phyloP scores from a whole-genome alignment of 768 basidiomycete species.

The Chlorophyllum brunneum region DNA sequence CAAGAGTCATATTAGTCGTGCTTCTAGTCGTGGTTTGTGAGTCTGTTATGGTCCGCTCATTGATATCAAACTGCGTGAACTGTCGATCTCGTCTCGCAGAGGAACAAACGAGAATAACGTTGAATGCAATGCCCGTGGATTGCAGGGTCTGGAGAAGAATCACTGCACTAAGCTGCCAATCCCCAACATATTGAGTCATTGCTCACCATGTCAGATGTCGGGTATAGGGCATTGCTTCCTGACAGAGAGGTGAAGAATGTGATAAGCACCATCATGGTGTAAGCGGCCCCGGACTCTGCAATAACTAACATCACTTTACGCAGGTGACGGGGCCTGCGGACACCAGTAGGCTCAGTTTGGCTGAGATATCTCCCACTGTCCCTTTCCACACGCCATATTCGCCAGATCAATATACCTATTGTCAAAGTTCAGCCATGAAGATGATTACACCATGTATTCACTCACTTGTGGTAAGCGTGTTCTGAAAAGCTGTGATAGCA shows the following conservation, averaged over 20 bases:
- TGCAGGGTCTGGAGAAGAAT: neutral
- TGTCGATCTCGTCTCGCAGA: neutral
- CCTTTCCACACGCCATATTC: no score
- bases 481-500: neutral
- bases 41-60: no score
- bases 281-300: neutral
- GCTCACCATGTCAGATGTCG: neutral
- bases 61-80: neutral
- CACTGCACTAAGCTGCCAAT: no score
- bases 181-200: no score
- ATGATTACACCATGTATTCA: neutral
- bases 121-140: slow-evolving; percentile 1
- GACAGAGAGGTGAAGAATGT: neutral
- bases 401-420: neutral
- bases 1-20: no score
- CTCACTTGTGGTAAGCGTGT: neutral
- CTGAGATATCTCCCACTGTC: neutral
- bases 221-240: neutral
- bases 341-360: neutral
- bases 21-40: no score
- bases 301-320: neutral
- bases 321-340: neutral
- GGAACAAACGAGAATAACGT: neutral
- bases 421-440: neutral
- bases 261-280: neutral